phyloP scores from a whole-genome alignment of 2,329 filamentous ascomycete species.

The Clonostachys rosea region DNA sequence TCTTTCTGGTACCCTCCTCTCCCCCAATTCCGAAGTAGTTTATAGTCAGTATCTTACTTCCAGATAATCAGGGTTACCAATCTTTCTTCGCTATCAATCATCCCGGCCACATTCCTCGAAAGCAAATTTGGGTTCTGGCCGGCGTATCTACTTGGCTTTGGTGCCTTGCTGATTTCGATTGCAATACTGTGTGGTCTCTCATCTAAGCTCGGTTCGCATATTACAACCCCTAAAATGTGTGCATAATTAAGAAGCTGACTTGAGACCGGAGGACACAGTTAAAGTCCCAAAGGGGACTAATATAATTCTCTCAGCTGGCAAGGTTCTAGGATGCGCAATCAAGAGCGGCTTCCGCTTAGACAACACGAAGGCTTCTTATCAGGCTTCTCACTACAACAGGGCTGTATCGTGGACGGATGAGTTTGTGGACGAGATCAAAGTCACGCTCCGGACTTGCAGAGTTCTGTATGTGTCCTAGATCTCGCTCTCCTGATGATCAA shows the following conservation, averaged over 20 bases:
- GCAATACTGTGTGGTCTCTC: background rate
- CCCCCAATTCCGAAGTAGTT: too few relatives aligned
- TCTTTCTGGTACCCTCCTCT: too few relatives aligned
- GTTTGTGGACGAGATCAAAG: constrained; percentile 56
- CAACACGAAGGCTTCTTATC: constrained; percentile 53
- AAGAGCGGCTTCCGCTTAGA: constrained; percentile 23
- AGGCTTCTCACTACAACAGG: constrained; percentile 33
- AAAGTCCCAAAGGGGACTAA: background rate
- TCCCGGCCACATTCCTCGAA: constrained; percentile 59
- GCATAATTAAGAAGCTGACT: too few relatives aligned
- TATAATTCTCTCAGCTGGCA: background rate
- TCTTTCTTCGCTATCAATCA: constrained; percentile 53
- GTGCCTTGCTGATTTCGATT: constrained; percentile 6
- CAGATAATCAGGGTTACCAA: constrained; percentile 46
- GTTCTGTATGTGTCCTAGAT: background rate
- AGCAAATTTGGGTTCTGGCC: constrained; percentile 52
- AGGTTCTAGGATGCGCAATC: constrained; percentile 34
- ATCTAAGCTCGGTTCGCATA: background rate
- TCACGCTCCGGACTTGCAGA: background rate
- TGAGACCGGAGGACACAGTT: background rate
- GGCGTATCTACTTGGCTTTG: constrained; percentile 52
- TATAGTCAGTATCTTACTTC: too few relatives aligned
- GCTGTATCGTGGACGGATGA: constrained; percentile 52
- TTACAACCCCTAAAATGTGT: too few relatives aligned
- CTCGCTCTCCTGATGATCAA: background rate